Conservation (phyloP, 2,329 filamentous ascomycete genomes). For the Cercospora berteroae region DNA sequence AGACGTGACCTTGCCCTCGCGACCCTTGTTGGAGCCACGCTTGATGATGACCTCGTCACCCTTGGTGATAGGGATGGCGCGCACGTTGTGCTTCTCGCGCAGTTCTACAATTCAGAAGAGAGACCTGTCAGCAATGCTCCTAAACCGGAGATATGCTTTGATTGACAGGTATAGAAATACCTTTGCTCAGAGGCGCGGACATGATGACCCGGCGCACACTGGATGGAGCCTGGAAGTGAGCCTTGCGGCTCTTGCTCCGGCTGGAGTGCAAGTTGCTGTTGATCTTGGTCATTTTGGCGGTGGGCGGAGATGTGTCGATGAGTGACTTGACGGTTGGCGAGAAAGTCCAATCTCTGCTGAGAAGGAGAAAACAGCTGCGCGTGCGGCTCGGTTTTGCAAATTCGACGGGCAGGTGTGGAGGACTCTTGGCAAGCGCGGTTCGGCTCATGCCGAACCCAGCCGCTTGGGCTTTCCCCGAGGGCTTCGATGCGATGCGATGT, state of each 20-base stretch:
- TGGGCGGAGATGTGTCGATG: constrained; percentile 20
- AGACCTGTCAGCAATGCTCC: constrained; percentile 27
- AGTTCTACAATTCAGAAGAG: constrained; percentile 55
- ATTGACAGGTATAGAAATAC: constrained; percentile 26
- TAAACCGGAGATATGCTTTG: constrained; percentile 15
- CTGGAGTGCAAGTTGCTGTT: constrained; percentile 70
- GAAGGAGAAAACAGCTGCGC: background rate
- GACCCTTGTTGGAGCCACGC: constrained; percentile 92
- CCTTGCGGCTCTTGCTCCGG: constrained; percentile 97
- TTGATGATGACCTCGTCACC: constrained; percentile 79
- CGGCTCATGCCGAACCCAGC: background rate
- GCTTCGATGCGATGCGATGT: constrained; percentile 7
- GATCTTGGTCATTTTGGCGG: constrained; percentile 69
- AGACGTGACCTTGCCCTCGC: constrained; percentile 95
- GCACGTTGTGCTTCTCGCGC: constrained; percentile 98
- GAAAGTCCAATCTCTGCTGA: constrained; percentile 7
- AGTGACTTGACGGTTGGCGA: constrained; percentile 21
- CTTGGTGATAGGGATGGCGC: constrained; percentile 95
- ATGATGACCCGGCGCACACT: constrained; percentile 94
- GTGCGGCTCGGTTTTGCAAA: constrained; percentile 5
- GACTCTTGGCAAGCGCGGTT: constrained; percentile 3
- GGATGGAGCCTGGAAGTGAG: constrained; percentile 94
- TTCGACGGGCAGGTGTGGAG: constrained; percentile 11
- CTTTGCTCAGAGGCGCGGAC: constrained; percentile 93
- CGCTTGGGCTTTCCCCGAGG: background rate